Base-by-base conservation (phyloP, 2,329 filamentous ascomycete genomes). In the Parastagonospora avenae region DNA sequence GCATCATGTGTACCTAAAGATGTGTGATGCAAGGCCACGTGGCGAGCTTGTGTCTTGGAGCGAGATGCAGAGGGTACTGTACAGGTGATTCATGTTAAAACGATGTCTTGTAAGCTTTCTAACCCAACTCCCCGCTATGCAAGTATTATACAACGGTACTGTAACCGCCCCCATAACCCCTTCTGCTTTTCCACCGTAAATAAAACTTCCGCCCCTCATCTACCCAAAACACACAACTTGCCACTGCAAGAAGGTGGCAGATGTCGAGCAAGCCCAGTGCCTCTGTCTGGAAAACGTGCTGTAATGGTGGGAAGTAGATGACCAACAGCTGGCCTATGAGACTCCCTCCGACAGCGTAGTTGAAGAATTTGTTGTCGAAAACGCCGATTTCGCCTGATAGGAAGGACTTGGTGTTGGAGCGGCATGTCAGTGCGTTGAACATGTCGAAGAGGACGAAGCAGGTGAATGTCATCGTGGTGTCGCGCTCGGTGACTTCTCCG, bases 401-500 rank as follows among this genome's bases (percentile, higher is more conserved):
- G 4, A 99, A 81, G 9, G 90, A 95, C 74, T 97, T 97, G 56
- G 84, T 86, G 70, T 96, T 92, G 7, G 90, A 95, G 41, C 94
- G 90, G 76, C 94, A 99, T 12, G 91, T 88, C 16, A 99, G 81
- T 1, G 94, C 94, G 74, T 99, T 97, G 81, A 97, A 97, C 94
- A 99, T 99, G 80, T 99, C 94, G 75, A 97, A 99, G 46, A 99
- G 84, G 39, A 99, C 94, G 70, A 99, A 99, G 76, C 92, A 96
- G 5, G 94, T 99, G 72, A 99, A 99, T 0, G 94, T 97, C 90
- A 99, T 97, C 58, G 94, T 99, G 1, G 94, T 99, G 76, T 99
- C 94, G 63, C 95, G 91, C 42, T 91, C 90, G 1, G 88, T 95
- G 52, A 97, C 90, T 51, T 87, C 79, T 48, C 91, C 87, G 69